Base-by-base conservation (phyloP, 768 basidiomycete species). In the Calocera viscosa region DNA sequence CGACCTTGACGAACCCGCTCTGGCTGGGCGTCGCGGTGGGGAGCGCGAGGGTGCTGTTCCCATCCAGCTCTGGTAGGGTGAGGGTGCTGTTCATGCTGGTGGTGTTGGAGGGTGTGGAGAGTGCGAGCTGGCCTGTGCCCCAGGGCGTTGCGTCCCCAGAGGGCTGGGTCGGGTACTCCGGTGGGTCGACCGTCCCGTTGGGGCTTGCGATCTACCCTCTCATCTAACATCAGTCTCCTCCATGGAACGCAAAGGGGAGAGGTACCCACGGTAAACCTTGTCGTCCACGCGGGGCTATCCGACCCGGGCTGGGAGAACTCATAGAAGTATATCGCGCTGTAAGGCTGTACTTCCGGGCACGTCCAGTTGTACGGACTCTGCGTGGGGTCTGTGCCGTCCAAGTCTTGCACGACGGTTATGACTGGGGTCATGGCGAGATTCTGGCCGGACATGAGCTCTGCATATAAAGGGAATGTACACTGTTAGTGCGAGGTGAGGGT, bases 101-200 rank as follows among this genome's bases (percentile, higher is more conserved):
- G 32, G 65, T 12, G n/a, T 5, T 30, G 12, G 16, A 14, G 17
- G 32, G 16, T 5, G 26, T 30, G 17, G 32, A 8, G n/a, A 66
- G n/a, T 86, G 77, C 67, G 78, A 78, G 69, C 78, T 81, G 80
- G 66, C 79, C 79, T 12, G 66, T 40, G 1, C 79, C 79, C 78
- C 79, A 80, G 19, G 79, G 76, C 34, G 78, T 73, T 26, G 69
- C 49, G 19, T 77, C 74, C 32, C 79, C 78, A 32, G 74, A 72
- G 1, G 78, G 76, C 64, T 79, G 79, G 14, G 68, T 67, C 16
- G 72, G 49, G 66, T 78, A 63, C 33, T 70, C 68, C 0, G 78
- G 77, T 22, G 70, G 69, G 0, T 69, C 70, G 16, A 68, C 69
- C 1, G 70, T 71, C 12, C 77, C 77, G 49, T 71, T 69, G 3